These are phyloP conservation scores for Arabidopsis hybrid DNA, from an alignment of 441 rosid genomes.

Conservation along the genomic window DNA sequence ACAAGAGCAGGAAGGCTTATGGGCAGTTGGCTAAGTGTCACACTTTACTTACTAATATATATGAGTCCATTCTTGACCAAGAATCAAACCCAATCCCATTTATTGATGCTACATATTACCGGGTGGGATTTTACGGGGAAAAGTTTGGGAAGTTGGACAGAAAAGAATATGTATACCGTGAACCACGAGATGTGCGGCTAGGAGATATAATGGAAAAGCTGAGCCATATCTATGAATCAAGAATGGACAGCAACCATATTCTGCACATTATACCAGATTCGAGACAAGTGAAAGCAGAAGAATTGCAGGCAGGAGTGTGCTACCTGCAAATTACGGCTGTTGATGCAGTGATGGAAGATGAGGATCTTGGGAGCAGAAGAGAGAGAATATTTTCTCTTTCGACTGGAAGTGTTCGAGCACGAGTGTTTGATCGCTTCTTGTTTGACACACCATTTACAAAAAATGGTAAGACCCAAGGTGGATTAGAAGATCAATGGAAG, in stretches of 20 bases:
- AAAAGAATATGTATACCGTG: conserved; percentile 92
- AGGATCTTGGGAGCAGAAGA: conserved; percentile 97
- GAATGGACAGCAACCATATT: conserved; percentile 91
- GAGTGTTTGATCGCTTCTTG: conserved; percentile 97
- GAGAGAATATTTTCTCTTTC: conserved; percentile 97
- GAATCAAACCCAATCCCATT: conserved; percentile 96
- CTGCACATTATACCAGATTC: conserved; percentile 95
- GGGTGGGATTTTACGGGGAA: conserved; percentile 97
- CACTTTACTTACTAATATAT: conserved; percentile 83
- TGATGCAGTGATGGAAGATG: conserved; percentile 99
- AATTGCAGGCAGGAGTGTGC: conserved; percentile 94
- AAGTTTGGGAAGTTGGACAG: conserved; percentile 89
- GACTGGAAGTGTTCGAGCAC: conserved; percentile 92
- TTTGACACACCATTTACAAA: conserved; percentile 99
- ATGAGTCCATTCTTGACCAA: conserved; percentile 95
- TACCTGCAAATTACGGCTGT: conserved; percentile 98
- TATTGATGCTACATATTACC: conserved; percentile 97
- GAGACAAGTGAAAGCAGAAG: conserved; percentile 96
- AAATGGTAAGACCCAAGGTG: conserved; percentile 99
- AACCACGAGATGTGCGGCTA: conserved; percentile 97
- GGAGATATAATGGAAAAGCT: conserved; percentile 99
- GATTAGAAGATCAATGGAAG: conserved; percentile 99
- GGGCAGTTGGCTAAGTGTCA: conserved; percentile 99
- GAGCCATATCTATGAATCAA: conserved; percentile 93
- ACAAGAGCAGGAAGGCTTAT: conserved; percentile 93